A percentile compares a stretch with the other conserved stretches of the same genome.
Conservation (phyloP, 1,284 basidiomycete genomes). For the Cystobasidium pallidum region DNA sequence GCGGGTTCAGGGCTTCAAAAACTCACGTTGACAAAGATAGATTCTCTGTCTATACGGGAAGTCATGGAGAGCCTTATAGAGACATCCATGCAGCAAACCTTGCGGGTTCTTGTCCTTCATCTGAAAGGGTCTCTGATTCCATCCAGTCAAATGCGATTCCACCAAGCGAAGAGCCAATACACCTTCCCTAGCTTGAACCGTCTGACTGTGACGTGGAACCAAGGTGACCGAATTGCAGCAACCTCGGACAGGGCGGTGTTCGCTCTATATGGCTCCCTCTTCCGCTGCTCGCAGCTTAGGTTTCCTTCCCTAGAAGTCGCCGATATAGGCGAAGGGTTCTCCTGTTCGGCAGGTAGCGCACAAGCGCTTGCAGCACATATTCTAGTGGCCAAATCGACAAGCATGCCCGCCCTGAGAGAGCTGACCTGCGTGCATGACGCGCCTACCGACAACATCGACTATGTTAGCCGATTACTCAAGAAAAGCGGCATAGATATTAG, state of each 20-base stretch:
- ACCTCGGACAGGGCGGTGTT: not conserved
- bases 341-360: not conserved
- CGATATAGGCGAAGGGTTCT: conserved; percentile 4
- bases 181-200: not conserved
- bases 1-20: not conserved
- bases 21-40: conserved; percentile 4
- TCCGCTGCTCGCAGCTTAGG: not conserved
- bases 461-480: not conserved
- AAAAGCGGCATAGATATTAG: not conserved
- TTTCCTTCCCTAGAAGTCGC: conserved; percentile 5
- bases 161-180: not conserved
- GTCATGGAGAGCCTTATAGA: not conserved
- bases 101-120: not conserved
- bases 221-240: not conserved
- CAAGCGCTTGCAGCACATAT: conserved; percentile 5
- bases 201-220: not conserved
- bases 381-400: not conserved
- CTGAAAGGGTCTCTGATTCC: conserved; percentile 4
- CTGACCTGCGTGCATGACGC: conserved; percentile 1
- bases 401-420: not conserved
- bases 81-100: not conserved
- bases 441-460: not conserved
- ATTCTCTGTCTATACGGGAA: not conserved
- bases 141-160: not conserved
- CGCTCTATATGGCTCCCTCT: conserved; percentile 21